A percentile compares a stretch with the other conserved stretches of the same genome.
phyloP scores from a whole-genome alignment of 331 rosid species.

The Rhamnella rubrinervis region DNA sequence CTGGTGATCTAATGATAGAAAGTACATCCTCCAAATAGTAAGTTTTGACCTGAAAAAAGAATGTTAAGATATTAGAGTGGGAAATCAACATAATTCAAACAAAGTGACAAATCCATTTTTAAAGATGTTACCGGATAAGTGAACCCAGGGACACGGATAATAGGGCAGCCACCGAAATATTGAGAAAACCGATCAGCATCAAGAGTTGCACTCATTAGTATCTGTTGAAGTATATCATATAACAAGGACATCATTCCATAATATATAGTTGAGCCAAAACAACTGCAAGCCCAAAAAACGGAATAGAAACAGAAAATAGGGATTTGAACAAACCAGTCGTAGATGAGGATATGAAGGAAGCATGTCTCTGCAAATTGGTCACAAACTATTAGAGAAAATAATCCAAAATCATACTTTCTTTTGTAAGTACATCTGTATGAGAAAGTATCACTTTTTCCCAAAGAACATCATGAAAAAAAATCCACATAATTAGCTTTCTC shows the following conservation, averaged over 20 bases:
- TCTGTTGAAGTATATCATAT: constrained; percentile 39
- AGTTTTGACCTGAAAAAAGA: constrained; percentile 58
- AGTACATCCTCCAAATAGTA: constrained; percentile 93
- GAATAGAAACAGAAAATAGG: constrained; percentile 12
- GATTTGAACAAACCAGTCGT: constrained; percentile 71
- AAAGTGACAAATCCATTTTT: constrained; percentile 1
- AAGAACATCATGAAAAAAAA: not conserved
- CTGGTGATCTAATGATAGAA: constrained; percentile 52
- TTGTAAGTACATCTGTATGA: not conserved
- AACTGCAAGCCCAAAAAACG: constrained; percentile 13
- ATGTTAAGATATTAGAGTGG: constrained; percentile 17
- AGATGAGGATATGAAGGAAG: constrained; percentile 71
- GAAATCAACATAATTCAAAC: constrained; percentile 17
- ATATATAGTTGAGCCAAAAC: not conserved
- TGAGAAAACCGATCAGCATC: constrained; percentile 81
- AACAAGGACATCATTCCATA: not conserved
- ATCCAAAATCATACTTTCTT: constrained; percentile 16
- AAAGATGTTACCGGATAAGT: constrained; percentile 71
- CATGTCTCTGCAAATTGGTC: constrained; percentile 72
- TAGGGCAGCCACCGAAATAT: constrained; percentile 93
- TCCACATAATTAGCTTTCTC: not conserved
- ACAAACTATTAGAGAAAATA: constrained; percentile 19
- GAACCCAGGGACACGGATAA: constrained; percentile 87
- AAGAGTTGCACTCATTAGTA: constrained; percentile 93
- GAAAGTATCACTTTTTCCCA: not conserved